A percentile compares a stretch with the other conserved stretches of the same genome.
phyloP scores from a whole-genome alignment of 805 yeast species.

The Suhomyces pyralidae region DNA sequence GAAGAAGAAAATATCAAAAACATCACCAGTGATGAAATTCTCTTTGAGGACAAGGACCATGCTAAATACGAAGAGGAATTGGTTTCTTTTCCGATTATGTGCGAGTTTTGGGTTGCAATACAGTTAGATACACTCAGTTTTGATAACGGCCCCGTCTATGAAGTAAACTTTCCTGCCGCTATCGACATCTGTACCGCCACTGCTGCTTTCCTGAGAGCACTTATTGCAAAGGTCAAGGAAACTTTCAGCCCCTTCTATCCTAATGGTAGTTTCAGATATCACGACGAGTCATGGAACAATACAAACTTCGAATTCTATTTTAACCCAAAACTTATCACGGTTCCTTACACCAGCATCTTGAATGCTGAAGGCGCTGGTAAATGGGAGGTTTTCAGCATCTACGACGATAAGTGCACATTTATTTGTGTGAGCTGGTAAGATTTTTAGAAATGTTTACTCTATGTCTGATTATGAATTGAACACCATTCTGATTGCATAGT shows the following conservation, averaged over 20 bases:
- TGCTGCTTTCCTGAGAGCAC: neutral
- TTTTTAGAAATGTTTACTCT: neutral
- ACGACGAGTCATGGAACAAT: neutral
- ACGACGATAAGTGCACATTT: no score
- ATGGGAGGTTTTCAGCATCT: neutral
- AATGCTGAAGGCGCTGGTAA: neutral
- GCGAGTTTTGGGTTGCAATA: neutral
- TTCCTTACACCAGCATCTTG: conserved; percentile 2
- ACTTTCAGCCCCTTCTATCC: neutral
- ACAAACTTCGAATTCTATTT: conserved; percentile 1
- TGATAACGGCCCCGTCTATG: neutral
- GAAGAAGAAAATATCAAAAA: neutral
- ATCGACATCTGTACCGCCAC: conserved; percentile 16
- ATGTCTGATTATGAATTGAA: neutral
- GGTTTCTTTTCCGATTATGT: conserved; percentile 23
- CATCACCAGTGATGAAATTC: conserved; percentile 20
- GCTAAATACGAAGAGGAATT: conserved; percentile 54
- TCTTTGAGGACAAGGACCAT: conserved; percentile 73
- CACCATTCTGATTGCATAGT: neutral
- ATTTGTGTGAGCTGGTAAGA: no score
- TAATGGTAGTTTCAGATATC: neutral
- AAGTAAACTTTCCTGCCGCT: neutral
- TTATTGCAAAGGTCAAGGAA: neutral
- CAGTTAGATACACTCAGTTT: neutral
- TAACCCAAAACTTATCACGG: neutral